These are phyloP conservation scores for Flaveria bidentis DNA, from an alignment of 129 eudicot species.

Conservation along the genomic window DNA sequence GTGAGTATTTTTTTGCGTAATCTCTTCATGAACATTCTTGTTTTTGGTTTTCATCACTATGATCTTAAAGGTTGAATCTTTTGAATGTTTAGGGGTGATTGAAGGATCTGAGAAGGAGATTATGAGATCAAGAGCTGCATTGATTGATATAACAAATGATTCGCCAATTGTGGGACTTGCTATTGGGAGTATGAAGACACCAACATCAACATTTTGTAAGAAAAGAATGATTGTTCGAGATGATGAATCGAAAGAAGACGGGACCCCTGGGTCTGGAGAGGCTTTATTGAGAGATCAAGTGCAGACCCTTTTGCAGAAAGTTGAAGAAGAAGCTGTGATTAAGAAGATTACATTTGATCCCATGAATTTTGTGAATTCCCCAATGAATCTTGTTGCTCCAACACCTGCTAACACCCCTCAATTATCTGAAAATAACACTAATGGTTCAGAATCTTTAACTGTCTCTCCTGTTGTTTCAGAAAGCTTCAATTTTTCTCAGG, in stretches of 20 bases:
- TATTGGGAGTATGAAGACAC: constrained; percentile 62
- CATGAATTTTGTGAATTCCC: constrained; percentile 38
- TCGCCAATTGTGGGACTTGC: constrained; percentile 95
- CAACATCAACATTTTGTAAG: constrained; percentile 58
- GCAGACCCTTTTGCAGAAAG: constrained; percentile 76
- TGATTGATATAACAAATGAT: constrained; percentile 85
- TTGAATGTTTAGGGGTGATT: constrained; percentile 39
- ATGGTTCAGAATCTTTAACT: constrained; percentile 34
- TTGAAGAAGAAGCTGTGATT: constrained; percentile 79
- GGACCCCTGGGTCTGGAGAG: constrained; percentile 80
- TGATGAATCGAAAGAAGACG: too few relatives aligned
- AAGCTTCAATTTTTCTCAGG: constrained; percentile 56
- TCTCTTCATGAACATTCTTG: too few relatives aligned
- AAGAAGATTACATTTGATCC: constrained; percentile 50
- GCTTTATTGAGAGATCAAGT: constrained; percentile 85
- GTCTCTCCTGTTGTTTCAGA: constrained; percentile 48
- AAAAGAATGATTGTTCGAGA: constrained; percentile 24
- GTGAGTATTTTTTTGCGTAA: constrained; percentile 26
- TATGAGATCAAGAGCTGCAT: constrained; percentile 49
- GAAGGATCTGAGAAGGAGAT: constrained; percentile 29
- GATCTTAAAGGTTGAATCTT: background rate
- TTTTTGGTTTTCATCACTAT: background rate
- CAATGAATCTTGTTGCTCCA: constrained; percentile 58
- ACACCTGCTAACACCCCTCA: constrained; percentile 91
- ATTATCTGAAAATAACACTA: constrained; percentile 23